Evolutionary conservation across 192 early-diverging fungal species (phyloP), one percentile per base, ranked within the genome.

Genomic region (Coemansia nantahalensis): DNA sequence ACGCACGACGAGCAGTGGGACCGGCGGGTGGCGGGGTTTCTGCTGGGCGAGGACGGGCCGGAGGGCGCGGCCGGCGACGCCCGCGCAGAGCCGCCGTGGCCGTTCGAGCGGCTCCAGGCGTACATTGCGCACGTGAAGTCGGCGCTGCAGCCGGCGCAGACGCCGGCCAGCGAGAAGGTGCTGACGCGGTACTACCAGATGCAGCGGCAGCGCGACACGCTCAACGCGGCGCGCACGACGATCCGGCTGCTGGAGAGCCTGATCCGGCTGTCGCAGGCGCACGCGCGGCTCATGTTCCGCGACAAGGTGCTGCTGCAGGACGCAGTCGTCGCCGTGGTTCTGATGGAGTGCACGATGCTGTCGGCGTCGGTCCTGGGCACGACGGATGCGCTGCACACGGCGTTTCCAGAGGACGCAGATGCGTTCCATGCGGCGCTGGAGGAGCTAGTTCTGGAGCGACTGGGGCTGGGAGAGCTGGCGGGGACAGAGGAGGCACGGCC

Each of bases 201-300:
- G 19, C 87, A 91, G 54, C 72, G 89, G 3, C 76, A 79, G 30
- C 63, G 79, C 7, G 89, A 91, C 55, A 36, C 77, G 13, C 58
- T 80, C 17, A 83, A 84, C 36, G 80, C 83, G 1, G 88, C 87
- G 0, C 57, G 89, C 32, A 91, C 89, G 34, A 91, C 89, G 1
- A 80, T 89, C 30, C 67, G 82, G 24, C 43, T 87, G 5, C 56
- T 87, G 15, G 84, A 86, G 58, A 80, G 78, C 15, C 63, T 86
- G 38, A 81, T 84, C n/a, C 74, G 84, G 13, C 47, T 86, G 38
- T 64, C 81, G 5, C 84, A 86, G 52, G 84, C 84, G 0, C 84
- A 86, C 53, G 84, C 82, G 11, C 56, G 79, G 11, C 58, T 83
- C 7, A 89, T 87, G 87, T 80, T 79, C 24, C 72, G 79, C 21